Evolutionary conservation across 495 filamentous ascomycete genomes (phyloP), one percentile per base, ranked within the genome.

Genomic region (Lasiosphaeria hispida): DNA sequence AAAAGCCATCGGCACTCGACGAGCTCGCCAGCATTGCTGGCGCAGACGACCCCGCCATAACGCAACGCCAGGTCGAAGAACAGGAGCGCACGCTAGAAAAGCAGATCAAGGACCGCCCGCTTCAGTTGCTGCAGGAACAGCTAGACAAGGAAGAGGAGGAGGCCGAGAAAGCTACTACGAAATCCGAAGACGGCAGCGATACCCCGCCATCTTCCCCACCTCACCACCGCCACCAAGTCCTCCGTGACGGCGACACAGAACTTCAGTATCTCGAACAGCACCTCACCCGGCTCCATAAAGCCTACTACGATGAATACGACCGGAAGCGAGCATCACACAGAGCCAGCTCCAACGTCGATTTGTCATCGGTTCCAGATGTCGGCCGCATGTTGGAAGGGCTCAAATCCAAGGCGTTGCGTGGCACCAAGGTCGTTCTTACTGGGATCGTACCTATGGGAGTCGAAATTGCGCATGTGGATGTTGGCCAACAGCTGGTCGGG

Each of bases 81-180:
- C 92, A 97, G 62, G 86, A 90, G 59, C 88, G 92, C 64, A 83
- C 86, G 1, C 82, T 99, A 13, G 86, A 90, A 65, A 90, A 92
- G 47, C 94, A 99, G 72, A 83, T 96, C 7, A 87, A 87, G 54
- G 91, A 96, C 48, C 82, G 91, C 8, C 94, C 94, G 6, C 75
- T 99, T 23, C 78, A 96, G 13, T 85, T 92, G 59, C 85, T 94
- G 63, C 94, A 99, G 68, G 88, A 95, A 56, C 79, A 89, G 63
- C 78, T 96, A 36, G 94, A 98, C 62, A 84, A 86, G 39, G 88
- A 92, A 58, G 91, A 94, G 51, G 85, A 90, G 52, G 76, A 79
- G 36, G 79, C 77, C 17, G 84, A 85, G 52, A 74, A 72, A 43
- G 77, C 74, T 4, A 77, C 81, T 9, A 53, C 57, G 9, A 65